These are phyloP conservation scores for Colletotrichum siamense DNA, from an alignment of 2,329 filamentous ascomycete species.

Conservation along the genomic window DNA sequence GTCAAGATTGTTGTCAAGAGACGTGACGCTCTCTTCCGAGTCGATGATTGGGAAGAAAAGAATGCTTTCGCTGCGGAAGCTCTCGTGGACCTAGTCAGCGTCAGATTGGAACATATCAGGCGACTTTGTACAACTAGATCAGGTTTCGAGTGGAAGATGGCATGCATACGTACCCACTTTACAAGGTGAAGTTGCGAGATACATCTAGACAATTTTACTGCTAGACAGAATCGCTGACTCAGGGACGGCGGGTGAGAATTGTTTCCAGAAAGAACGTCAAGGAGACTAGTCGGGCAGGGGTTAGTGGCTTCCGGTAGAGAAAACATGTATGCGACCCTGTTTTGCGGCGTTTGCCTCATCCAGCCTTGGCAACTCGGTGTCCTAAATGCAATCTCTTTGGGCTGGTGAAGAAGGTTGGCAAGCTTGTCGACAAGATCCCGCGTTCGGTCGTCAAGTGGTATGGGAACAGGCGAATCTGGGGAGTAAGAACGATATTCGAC, in stretches of 20 bases:
- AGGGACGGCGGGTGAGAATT: not conserved
- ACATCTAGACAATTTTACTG: not conserved
- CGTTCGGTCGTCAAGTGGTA: not conserved
- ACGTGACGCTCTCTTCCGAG: no score
- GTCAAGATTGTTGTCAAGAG: no score
- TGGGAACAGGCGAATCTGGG: not conserved
- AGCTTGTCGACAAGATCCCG: accelerated
- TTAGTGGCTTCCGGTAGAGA: not conserved
- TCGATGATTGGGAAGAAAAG: not conserved
- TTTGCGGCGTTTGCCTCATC: not conserved
- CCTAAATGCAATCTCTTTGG: not conserved
- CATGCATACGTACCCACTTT: not conserved
- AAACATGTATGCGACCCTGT: not conserved
- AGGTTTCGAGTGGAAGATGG: no score
- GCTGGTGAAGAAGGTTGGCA: not conserved
- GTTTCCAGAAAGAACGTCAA: accelerated
- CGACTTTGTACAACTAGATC: no score
- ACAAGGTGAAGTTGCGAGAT: not conserved
- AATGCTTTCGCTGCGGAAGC: not conserved
- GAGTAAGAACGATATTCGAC: not conserved
- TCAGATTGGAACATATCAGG: no score
- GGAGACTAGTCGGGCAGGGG: accelerated
- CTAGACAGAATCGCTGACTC: not conserved
- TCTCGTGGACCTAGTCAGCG: not conserved
- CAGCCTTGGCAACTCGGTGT: accelerated